Base-by-base conservation (phyloP, 352 stramenopile species). In the Nothophytophthora sp. region DNA sequence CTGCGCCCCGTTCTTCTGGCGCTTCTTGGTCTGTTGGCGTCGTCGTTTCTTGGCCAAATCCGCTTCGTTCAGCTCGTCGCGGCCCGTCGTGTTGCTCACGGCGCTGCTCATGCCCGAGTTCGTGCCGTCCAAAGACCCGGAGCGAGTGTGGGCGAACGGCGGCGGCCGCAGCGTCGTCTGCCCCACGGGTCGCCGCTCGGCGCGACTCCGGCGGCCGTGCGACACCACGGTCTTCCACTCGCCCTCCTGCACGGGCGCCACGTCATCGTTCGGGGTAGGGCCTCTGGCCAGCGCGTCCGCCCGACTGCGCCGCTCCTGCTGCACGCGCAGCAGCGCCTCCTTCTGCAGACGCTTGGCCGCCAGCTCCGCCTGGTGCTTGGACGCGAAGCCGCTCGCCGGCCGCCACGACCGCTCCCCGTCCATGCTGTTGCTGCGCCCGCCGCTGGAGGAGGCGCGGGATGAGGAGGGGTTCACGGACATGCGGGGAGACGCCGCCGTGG, bases 211-310 rank as follows among this genome's bases (percentile, higher is more conserved):
- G 10, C 61, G 61, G 5, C 61, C 65, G 22, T 75, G 65, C 22
- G 65, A 64, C 23, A 75, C 52, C 29, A 71, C 60, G 11, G 65
- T 74, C 48, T 68, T 70, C 65, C 65, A 70, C 49, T 68, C 60
- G 39, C 60, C 60, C 19, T 69, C 65, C 37, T 58, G 52, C 27
- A 63, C 32, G 7, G 63, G n/a, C n/a, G n/a, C 25, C 12, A 59
- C 47, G 33, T 55, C 46, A 22, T 67, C 51, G 19, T 67, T 63
- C 28, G 51, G 57, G 28, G 51, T 60, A 18, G 56, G 51, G 0
- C 56, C 62, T 9, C 57, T 63, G 29, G 34, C 42, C 29, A 61
- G 29, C 33, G 62, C 51, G 3, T 30, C 48, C 25, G 60, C 51
- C 9, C 47, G 46, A 8, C 32, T 43, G 25, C 32, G 56, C 35